Percentiles rank a stretch among this genome's conserved stretches.
phyloP scores from a whole-genome alignment of 2,329 filamentous ascomycete species.

The Sphaerulina populicola region DNA sequence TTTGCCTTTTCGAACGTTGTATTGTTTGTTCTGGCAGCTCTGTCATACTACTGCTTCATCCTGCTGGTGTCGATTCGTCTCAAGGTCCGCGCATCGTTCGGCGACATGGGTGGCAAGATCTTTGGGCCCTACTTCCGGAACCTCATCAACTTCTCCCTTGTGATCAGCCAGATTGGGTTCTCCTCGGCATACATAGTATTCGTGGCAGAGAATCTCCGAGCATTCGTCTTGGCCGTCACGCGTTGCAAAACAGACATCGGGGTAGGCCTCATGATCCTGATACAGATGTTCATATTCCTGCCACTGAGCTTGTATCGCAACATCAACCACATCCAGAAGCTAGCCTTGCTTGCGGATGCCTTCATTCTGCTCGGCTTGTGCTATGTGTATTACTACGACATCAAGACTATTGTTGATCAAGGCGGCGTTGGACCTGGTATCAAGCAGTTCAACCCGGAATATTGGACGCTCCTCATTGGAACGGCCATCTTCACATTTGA shows the following conservation, averaged over 20 bases:
- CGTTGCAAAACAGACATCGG: conserved; percentile 78
- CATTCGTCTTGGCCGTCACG: conserved; percentile 85
- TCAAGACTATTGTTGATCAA: conserved; percentile 67
- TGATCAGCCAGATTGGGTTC: conserved; percentile 91
- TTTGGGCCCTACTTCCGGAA: conserved; percentile 86
- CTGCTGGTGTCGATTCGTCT: conserved; percentile 80
- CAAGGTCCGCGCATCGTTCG: conserved; percentile 86
- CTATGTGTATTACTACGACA: conserved; percentile 93
- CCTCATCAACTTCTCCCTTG: conserved; percentile 82
- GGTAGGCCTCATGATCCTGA: conserved; percentile 80
- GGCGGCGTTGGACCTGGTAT: conserved; percentile 69
- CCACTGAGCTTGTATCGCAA: conserved; percentile 90
- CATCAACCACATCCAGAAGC: conserved; percentile 94
- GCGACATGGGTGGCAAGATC: conserved; percentile 86
- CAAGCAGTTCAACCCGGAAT: conserved; percentile 75
- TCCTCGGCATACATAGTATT: conserved; percentile 95
- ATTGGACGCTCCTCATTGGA: conserved; percentile 97
- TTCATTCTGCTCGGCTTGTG: conserved; percentile 89
- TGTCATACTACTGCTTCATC: conserved; percentile 98
- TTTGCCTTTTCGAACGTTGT: conserved; percentile 95
- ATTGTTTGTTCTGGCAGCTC: conserved; percentile 69
- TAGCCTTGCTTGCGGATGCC: conserved; percentile 82
- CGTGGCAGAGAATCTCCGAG: conserved; percentile 88
- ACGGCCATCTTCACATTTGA: conserved; percentile 99
- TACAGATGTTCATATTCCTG: conserved; percentile 92